Base-by-base conservation (phyloP, 371 early-diverging fungal species). In the Mucor irregularis region DNA sequence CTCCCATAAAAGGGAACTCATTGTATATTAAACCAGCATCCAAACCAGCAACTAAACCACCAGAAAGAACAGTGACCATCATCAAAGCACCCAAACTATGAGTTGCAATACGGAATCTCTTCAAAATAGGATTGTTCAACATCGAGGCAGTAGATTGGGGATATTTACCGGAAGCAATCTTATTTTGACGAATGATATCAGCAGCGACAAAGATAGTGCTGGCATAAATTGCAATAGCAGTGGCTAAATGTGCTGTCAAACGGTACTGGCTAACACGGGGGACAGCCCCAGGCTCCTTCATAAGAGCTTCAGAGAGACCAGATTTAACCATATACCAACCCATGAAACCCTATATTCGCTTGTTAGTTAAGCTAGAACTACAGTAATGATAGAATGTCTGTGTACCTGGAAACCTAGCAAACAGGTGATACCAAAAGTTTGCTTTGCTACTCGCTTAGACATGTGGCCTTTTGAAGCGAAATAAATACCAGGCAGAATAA, bases 321-420 rank as follows among this genome's bases (percentile, higher is more conserved):
- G 90, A 90, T 47, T 91, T 88, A 22, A 98, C 98, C 98, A 98
- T 98, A 71, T 92, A 96, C 98, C 98, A 98, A 49, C 98, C 98
- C 67, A 98, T 83, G 13, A 87, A 84, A 34, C 98, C 98, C 84
- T 90, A 57, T 25, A 45, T 26, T 31, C 11, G 31, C n/a, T n/a
- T n/a, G n/a, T n/a, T n/a, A 22, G 19, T 39, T 22, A 39, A 17
- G 3, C 17, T 2, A 19, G 10, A 39, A 39, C 1, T 16, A 22
- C 11, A 9, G 8, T 19, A 5, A 19, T 30, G 22, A 8, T 11
- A 54, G n/a, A 19, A 7, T 16, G 30, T 28, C n/a, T 30, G 8
- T 31, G 51, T 78, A 86, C 86, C 78, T 96, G 97, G 65, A 87
- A 86, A 28, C 95, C 92, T 39, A 97, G 80, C 46, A 97, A 62